A percentile compares a stretch with the other conserved stretches of the same genome.
Conservation (phyloP, 2,329 filamentous ascomycete genomes). For the Sodiomyces alkalinus region DNA sequence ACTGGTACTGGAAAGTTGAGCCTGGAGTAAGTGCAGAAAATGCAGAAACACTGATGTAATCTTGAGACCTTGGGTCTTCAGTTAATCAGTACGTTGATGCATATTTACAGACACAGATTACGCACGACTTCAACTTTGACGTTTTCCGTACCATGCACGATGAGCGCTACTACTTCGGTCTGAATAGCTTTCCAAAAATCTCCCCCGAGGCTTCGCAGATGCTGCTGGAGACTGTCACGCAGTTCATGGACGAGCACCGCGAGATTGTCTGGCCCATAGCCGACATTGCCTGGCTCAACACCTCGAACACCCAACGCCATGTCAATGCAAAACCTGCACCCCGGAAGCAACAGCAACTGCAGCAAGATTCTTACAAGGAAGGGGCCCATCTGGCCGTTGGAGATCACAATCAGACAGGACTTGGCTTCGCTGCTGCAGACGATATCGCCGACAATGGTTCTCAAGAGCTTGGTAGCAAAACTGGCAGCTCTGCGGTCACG, state of each 20-base stretch:
- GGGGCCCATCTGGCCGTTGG: too few relatives aligned
- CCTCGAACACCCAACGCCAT: conserved; percentile 2
- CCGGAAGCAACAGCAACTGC: conserved; percentile 7
- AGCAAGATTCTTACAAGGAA: conserved; percentile 8
- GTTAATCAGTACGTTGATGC: too few relatives aligned
- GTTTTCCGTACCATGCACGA: conserved; percentile 78
- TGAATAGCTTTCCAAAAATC: conserved; percentile 34
- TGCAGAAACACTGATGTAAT: not conserved
- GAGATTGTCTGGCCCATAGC: conserved; percentile 30
- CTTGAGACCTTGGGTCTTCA: too few relatives aligned
- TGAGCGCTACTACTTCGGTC: conserved; percentile 65
- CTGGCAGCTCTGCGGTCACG: conserved; percentile 2
- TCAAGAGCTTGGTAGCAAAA: conserved; percentile 4
- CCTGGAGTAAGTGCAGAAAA: conserved; percentile 32
- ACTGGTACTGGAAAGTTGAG: conserved; percentile 47
- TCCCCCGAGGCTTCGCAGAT: conserved; percentile 25
- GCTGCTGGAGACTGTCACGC: conserved; percentile 28
- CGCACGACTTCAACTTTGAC: conserved; percentile 59
- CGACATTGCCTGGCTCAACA: conserved; percentile 31
- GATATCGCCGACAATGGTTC: conserved; percentile 7
- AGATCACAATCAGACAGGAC: too few relatives aligned
- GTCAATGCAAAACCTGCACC: not conserved
- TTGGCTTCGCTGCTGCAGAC: too few relatives aligned
- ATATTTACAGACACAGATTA: conserved; percentile 12
- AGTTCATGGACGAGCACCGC: conserved; percentile 28